Conservation (phyloP, 768 basidiomycete species). For the Kwoniella shandongensis region DNA sequence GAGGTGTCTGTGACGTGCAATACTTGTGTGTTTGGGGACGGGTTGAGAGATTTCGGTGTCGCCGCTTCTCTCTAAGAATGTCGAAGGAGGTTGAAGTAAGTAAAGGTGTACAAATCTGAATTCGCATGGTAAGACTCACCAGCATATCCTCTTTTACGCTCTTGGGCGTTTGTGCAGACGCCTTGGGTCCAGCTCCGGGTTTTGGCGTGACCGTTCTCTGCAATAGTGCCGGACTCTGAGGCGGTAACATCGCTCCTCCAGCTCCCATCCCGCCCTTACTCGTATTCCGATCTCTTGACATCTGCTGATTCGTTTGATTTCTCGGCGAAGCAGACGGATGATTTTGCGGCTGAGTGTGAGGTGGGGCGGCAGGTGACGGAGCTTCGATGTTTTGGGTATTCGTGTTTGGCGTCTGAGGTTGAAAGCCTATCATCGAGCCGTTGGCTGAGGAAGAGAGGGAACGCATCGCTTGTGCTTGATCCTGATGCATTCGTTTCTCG, state of each 20-base stretch:
- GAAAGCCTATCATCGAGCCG: conserved; percentile 18
- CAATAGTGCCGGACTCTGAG: conserved; percentile 39
- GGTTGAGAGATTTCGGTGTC: conserved; percentile 42
- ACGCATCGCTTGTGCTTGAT: conserved; percentile 32
- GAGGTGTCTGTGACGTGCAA: conserved; percentile 18
- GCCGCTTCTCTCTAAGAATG: conserved; percentile 26
- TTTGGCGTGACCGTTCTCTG: conserved; percentile 24
- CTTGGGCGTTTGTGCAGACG: conserved; percentile 34
- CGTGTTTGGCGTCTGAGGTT: conserved; percentile 42
- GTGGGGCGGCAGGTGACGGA: conserved; percentile 32
- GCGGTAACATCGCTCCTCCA: conserved; percentile 45
- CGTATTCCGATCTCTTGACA: conserved; percentile 37
- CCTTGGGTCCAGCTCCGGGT: conserved; percentile 11
- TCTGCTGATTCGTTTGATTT: conserved; percentile 23
- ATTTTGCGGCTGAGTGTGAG: neutral
- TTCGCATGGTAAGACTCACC: conserved; percentile 11
- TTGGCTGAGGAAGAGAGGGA: conserved; percentile 12
- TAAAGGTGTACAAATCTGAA: neutral
- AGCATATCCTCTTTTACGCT: conserved; percentile 26
- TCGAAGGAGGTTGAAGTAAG: neutral
- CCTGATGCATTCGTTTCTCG: conserved; percentile 37
- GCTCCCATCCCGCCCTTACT: conserved; percentile 34
- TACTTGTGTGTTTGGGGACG: conserved; percentile 32
- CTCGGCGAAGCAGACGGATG: conserved; percentile 31
- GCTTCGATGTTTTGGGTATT: conserved; percentile 26